Base-by-base conservation (phyloP, 345 rosid genomes). In the Punica granatum region DNA sequence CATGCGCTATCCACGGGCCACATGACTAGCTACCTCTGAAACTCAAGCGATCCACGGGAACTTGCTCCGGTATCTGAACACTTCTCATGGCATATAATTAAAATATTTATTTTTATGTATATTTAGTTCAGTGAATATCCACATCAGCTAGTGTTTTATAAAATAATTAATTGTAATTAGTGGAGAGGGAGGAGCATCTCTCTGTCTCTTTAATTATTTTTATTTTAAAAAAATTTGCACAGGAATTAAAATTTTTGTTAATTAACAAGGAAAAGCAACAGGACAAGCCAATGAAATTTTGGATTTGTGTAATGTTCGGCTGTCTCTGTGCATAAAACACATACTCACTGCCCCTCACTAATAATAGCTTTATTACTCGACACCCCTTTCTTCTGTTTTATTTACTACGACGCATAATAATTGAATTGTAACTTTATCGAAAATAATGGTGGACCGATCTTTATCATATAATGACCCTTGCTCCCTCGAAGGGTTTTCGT, bases 251-350 rank as follows among this genome's bases (percentile, higher is more conserved):
- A 26, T 25, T 23, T 56, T 26, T 3, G 1, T 16, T 23, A 62
- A 0, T 36, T 4, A n/a, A 19, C 16, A 37, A 32, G 59, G 66
- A 30, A 72, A 58, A 67, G 67, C 39, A 63, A 53, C 53, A 67
- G 33, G 77, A 79, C 77, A 74, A 75, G 65, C 96, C 96, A 87
- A 85, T 85, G 68, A 72, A 61, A 34, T 62, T 43, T 71, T 58
- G 64, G 66, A 65, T 84, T 73, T 63, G 90, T 87, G 96, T 70
- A 58, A n/a, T 75, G 77, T 68, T 71, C 73, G 82, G 72, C 84
- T 84, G 84, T 71, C 82, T 66, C 43, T 76, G 37, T 65, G 74
- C 49, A 44, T 25, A 51, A 48, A n/a, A 23, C 58, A n/a, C 58
- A 51, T 28, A 6, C 58, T n/a, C 58, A 23, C 26, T 51, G 58